Evolutionary conservation across 1,139 yeast species (phyloP), one percentile per base, ranked within the genome.

Genomic region (Martiniozyma asiatica): DNA sequence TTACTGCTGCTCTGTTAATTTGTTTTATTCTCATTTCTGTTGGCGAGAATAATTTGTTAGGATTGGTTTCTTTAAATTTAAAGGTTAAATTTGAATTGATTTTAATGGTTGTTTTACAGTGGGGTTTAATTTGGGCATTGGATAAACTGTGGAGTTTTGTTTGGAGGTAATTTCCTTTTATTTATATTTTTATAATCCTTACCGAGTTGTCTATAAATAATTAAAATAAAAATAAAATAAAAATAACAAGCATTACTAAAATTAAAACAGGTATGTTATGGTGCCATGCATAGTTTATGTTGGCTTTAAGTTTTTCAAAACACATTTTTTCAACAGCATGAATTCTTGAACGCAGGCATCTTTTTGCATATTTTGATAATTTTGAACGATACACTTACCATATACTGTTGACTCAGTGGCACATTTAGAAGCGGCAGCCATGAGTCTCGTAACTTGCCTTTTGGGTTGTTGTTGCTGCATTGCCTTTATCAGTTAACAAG

Each of bases 341-440:
- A 78, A 78, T 51, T 79, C 82, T 25, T 58, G 51, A 28, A 56
- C 61, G 48, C 85, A 77, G 20, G 66, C 60, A 36, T 68, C 76
- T 37, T 69, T 67, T 19, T 63, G 45, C 29, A 76, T 64, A 24
- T 68, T 63, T 37, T 68, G 65, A 49, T 76, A 74, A 34, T 65
- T 61, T 26, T 58, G 55, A 24, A 76, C 51, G 11, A 78, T 59
- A 45, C 89, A 78, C 38, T 70, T 63, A 6, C 84, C 87, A 44
- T 78, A 78, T 4, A 40, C 42, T 5, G 37, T 29, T 2, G 55
- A 49, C n/a, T 42, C 47, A 14, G 36, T 36, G 1, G 51, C 27
- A 29, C 56, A 51, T 25, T 43, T 40, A 5, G 38, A 27, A 4
- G 50, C 38, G 6, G 52, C 49, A 20, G 39, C 39, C 49, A 47